Evolutionary conservation across 768 basidiomycete genomes (phyloP), one percentile per base, ranked within the genome.

Genomic region (Calvatia gigantea): DNA sequence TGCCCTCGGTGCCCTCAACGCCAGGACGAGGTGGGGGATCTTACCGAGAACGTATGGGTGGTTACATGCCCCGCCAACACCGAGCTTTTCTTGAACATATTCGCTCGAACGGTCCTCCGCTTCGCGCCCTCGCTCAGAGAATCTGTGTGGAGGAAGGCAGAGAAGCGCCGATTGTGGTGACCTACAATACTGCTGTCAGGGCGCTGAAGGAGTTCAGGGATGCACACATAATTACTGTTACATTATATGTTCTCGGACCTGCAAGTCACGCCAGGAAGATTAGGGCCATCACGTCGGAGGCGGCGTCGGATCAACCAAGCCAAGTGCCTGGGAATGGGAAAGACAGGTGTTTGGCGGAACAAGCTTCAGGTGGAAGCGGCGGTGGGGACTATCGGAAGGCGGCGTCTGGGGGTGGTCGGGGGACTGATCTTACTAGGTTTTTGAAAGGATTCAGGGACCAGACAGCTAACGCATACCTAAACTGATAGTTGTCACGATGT

Each of bases 11-110:
- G n/a, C n/a, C n/a, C n/a, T n/a, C n/a, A n/a, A n/a, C n/a, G n/a
- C n/a, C n/a, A n/a, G n/a, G n/a, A n/a, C n/a, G n/a, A n/a, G n/a
- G 61, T 57, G 56, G 58, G 11, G 59, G 66, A 38, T 65, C 81
- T 7, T 85, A 91, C 65, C 78, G 92, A 53, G 73, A 80, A 42
- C 80, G 86, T 28, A 91, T 92, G 89, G 80, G 85, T 56, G 69
- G 73, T 25, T 94, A 94, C 70, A 94, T 94, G 91, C 90, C 91
- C 1, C 78, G 81, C 7, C 82, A 86, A 58, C 91, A 93, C 63
- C 83, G 90, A 29, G 72, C 75, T 32, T 93, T 92, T 70, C 74
- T 94, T 23, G 71, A 71, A 31, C 89, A 91, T 62, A 77, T 94
- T 23, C 67, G 75, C 4, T 66, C 69, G 1, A 84, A 76, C 56